Base-by-base conservation (phyloP, 176 grass and related monocot species). In the Avena atlantica region DNA sequence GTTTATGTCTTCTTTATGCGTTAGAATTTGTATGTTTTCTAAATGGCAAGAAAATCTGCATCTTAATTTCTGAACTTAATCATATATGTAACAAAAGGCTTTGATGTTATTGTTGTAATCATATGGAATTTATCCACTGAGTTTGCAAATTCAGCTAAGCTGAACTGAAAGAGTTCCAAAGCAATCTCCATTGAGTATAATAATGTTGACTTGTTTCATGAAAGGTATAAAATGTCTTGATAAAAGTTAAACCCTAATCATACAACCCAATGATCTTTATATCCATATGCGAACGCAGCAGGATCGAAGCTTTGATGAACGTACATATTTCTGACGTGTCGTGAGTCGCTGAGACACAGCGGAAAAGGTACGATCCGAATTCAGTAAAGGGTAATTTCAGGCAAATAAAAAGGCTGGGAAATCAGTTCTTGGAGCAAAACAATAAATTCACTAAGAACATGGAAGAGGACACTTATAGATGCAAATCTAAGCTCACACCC, bases 401-500 rank as follows among this genome's bases (percentile, higher is more conserved):
- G 56, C 52, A 76, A 51, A 29, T 44, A 49, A 61, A 42, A 60
- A 69, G 86, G n/a, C 50, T 34, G 52, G n/a, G 81, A 80, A 81
- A 88, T 53, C 51, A 81, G 61, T 88, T 88, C 51, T 62, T 45
- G 25, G 21, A 65, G 78, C 48, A 56, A 55, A 56, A 55, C 27
- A 77, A 57, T 53, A 76, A 67, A 76, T 62, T 60, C 9, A 42
- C 29, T 77, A 76, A 86, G 65, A 76, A 64, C 86, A 91, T 34
- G 6, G 65, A 63, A 69, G 23, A 86, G 77, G 81, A 20, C 19
- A 72, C 78, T 92, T 89, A 99, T 88, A 99, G 94, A 85, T 90
- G 97, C 92, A 98, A 93, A 96, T 99, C 97, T 91, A 99, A 88
- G 83, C 97, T 96, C 24, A 96, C 82, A 37, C 88, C 91, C 65